Conservation (phyloP, 2,329 filamentous ascomycete species). For the Fusarium siculi region DNA sequence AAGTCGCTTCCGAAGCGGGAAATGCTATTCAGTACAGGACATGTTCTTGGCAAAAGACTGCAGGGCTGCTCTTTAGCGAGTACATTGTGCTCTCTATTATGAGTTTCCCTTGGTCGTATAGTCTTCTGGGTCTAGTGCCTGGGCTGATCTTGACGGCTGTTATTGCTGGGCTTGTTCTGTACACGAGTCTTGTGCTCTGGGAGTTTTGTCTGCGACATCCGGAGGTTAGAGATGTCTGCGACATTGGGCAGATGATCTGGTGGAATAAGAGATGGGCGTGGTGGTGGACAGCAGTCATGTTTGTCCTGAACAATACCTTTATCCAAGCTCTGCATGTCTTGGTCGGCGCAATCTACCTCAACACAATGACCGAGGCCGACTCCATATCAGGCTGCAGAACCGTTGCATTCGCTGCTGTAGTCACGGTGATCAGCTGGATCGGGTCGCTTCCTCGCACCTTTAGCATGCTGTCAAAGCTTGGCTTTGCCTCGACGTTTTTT, state of each 20-base stretch:
- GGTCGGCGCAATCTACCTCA: conserved; percentile 85
- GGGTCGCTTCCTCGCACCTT: conserved; percentile 89
- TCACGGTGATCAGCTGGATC: conserved; percentile 78
- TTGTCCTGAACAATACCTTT: conserved; percentile 92
- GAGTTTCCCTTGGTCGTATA: conserved; percentile 95
- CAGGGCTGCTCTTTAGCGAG: conserved; percentile 89
- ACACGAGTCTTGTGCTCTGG: conserved; percentile 74
- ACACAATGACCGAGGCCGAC: conserved; percentile 80
- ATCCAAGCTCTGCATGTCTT: conserved; percentile 85
- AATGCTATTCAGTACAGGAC: conserved; percentile 90
- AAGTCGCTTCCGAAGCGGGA: conserved; percentile 79
- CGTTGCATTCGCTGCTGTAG: conserved; percentile 79
- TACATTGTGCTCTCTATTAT: conserved; percentile 93
- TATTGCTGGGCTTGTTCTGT: conserved; percentile 80
- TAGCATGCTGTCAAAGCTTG: conserved; percentile 78
- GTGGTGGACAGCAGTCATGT: conserved; percentile 81
- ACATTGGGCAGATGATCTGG: conserved; percentile 92
- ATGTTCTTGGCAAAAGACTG: conserved; percentile 95
- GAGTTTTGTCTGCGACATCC: conserved; percentile 90
- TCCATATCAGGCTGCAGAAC: conserved; percentile 74
- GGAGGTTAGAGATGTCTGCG: conserved; percentile 89
- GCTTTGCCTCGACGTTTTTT: conserved; percentile 81
- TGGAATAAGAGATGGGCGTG: conserved; percentile 80
- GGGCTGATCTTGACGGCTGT: conserved; percentile 83
- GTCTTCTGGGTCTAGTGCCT: conserved; percentile 84